Base-by-base conservation (phyloP, 2,329 filamentous ascomycete species). In the Pseudogymnoascus pannorum region DNA sequence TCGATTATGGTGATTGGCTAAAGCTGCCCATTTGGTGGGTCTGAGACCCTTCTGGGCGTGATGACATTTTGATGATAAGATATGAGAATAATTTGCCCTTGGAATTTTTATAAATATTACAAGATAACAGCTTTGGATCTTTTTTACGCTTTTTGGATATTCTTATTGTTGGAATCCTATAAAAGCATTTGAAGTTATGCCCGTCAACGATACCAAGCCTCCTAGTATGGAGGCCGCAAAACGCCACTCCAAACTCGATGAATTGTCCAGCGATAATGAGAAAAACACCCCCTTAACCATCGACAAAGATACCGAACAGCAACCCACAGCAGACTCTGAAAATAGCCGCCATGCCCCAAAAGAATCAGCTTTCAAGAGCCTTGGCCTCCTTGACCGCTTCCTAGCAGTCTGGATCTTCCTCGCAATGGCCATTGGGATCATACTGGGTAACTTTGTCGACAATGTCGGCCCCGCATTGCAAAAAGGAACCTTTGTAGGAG, bases 361-460 rank as follows among this genome's bases (percentile, higher is more conserved):
- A 11, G 42, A 51, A 51, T 51, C 42, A 16, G 42, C 14, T 3
- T 51, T 51, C 18, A 44, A 44, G 11, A n/a, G 40, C 40, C 73
- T 81, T 6, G 77, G 78, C 0, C 70, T 75, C n/a, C 72, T 82
- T 0, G 79, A 83, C 65, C 75, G 77, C 0, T 78, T 81, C 63
- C 75, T 82, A 0, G 80, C 77, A 2, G 7, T 82, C 58, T 82
- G 85, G 85, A 88, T 88, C 63, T 76, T 88, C 51, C 75, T 88
- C 1, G 83, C 85, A n/a, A 88, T 88, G 81, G 78, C 77, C 7
- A 74, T 87, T 24, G 85, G 86, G 1, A 86, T 88, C 54, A 75
- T 87, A 1, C 71, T 88, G 1, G 85, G 84, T 2, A 87, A 87
- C 66, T 84, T 86, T 38, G 82, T 87, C 3, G 77, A 79, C 0